Evolutionary conservation across 2,329 filamentous ascomycete species (phyloP), one percentile per base, ranked within the genome.

Genomic region (Aureobasidium zeae): DNA sequence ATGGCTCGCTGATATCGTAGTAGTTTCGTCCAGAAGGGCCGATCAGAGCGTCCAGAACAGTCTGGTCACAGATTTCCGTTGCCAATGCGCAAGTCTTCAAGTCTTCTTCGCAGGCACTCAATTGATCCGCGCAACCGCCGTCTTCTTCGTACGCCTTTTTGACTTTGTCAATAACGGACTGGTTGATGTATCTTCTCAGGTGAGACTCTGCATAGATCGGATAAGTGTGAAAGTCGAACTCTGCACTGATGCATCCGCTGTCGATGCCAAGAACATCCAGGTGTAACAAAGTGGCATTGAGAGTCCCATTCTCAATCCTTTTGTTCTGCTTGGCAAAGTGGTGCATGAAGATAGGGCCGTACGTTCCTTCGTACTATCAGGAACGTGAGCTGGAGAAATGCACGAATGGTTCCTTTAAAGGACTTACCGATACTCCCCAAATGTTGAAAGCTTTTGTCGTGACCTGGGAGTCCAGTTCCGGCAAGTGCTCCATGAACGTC

Each of bases 271-370:
- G 42, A 68, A 66, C 48, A 31, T 55, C 73, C 70, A 15, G 72
- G 36, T 72, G 66, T 4, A 78, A 64, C 11, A 22, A 29, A 31
- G 39, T 47, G n/a, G 51, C 52, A 21, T 37, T 32, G 11, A 35
- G 22, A 2, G 60, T 59, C 17, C 58, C 60, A 45, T 62, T 62
- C 37, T 56, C 53, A 44, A 79, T 77, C 16, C 58, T 59, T 7
- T 66, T 63, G 48, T 79, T 79, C 53, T 78, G 71, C 13, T 67
- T 57, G 46, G 74, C 60, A 51, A 79, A 73, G 52, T 74, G 73
- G 6, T 64, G 59, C 9, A 69, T 67, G 48, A 77, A 76, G 24
- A 68, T 70, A 0, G 76, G 75, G 1, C 72, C 72, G 51, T 74
- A 77, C 52, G 72, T 70, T 34, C 70, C 67, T 26, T 55, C 55